Percentiles rank a stretch among this genome's conserved stretches.
phyloP scores from a whole-genome alignment of 768 basidiomycete species.

The Termitomyces sp. region DNA sequence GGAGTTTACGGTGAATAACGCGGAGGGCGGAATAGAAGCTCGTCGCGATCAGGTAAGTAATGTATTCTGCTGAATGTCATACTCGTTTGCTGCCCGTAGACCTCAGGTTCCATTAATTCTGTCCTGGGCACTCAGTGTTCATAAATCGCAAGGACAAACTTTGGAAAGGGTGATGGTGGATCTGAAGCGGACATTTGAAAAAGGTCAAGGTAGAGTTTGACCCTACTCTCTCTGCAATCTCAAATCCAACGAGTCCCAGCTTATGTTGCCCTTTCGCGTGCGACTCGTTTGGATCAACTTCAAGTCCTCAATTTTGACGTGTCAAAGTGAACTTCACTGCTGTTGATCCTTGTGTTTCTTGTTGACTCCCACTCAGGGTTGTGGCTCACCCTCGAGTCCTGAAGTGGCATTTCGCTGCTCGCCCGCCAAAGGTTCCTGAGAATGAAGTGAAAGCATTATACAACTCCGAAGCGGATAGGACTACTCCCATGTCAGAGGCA shows the following conservation, averaged over 20 bases:
- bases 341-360: neutral
- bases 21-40: constrained; percentile 54
- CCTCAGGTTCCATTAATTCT: constrained; percentile 67
- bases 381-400: constrained; percentile 60
- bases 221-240: neutral
- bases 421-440: neutral
- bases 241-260: constrained; percentile 29
- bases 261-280: constrained; percentile 71
- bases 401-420: constrained; percentile 38
- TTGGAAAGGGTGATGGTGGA: constrained; percentile 81
- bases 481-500: neutral
- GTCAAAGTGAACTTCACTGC: constrained; percentile 38
- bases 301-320: constrained; percentile 63
- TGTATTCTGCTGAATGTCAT: neutral
- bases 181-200: constrained; percentile 71
- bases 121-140: constrained; percentile 86
- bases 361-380: constrained; percentile 36
- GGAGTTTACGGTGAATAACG: constrained; percentile 62
- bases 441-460: constrained; percentile 17
- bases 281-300: constrained; percentile 58
- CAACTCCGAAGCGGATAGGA: constrained; percentile 27
- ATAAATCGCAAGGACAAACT: constrained; percentile 91
- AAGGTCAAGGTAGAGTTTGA: constrained; percentile 56
- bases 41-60: constrained; percentile 46
- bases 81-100: neutral